A percentile compares a stretch with the other conserved stretches of the same genome.
Conservation (phyloP, 331 rosid species). For the Prunus yedoensis region DNA sequence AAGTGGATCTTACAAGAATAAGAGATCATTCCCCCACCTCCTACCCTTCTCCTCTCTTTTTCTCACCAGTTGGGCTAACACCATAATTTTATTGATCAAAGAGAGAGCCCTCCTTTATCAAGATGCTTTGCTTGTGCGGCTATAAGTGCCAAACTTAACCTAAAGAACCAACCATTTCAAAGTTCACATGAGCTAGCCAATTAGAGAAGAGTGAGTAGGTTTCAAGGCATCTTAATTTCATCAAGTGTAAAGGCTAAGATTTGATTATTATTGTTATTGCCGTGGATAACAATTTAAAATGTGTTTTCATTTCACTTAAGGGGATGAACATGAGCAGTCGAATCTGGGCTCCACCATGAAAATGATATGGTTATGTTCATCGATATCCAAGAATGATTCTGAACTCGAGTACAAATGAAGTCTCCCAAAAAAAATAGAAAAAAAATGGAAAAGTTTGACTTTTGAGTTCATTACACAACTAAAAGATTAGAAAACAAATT, state of each 20-base stretch:
- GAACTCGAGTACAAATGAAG: not conserved
- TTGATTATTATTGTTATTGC: not conserved
- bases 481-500: not conserved
- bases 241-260: not conserved
- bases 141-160: not conserved
- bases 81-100: too few relatives aligned
- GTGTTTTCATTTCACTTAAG: not conserved
- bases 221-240: not conserved
- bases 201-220: not conserved
- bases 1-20: too few relatives aligned
- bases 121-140: not conserved
- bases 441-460: not conserved
- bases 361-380: not conserved
- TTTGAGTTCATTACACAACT: not conserved
- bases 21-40: too few relatives aligned
- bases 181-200: not conserved
- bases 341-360: not conserved
- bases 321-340: not conserved
- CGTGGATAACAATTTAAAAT: not conserved
- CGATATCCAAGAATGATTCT: not conserved
- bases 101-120: too few relatives aligned
- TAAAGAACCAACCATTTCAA: not conserved
- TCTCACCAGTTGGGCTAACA: too few relatives aligned
- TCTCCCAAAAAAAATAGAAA: not conserved
- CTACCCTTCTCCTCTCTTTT: too few relatives aligned